Conservation (phyloP, 139 green algal species). For the Tetraselmis chui region DNA sequence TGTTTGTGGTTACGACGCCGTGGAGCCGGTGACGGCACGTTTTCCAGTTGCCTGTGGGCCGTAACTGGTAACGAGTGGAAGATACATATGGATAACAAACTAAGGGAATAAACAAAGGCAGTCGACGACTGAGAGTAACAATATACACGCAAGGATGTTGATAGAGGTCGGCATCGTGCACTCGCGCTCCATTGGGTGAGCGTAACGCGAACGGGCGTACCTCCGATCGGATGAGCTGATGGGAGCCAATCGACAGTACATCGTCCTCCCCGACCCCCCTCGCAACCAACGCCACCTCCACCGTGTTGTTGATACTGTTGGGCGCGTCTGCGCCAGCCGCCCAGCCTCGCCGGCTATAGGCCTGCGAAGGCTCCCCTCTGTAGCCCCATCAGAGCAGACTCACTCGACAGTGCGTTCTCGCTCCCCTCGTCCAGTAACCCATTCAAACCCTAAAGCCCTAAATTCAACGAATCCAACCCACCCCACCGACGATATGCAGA, state of each 20-base stretch:
- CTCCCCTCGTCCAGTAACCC: background rate
- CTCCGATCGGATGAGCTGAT: background rate
- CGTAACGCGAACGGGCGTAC: background rate
- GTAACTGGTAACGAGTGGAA: background rate
- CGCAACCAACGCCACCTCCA: background rate
- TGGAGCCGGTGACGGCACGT: background rate
- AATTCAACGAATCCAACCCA: too few relatives aligned
- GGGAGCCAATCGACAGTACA: background rate
- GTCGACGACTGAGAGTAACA: background rate
- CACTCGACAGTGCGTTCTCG: background rate
- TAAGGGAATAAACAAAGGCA: background rate
- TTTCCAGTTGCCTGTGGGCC: background rate
- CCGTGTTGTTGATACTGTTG: background rate
- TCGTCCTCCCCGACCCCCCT: background rate
- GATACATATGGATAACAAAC: background rate
- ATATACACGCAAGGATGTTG: background rate
- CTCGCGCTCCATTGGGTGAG: too few relatives aligned
- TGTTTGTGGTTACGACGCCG: background rate
- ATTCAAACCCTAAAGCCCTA: background rate
- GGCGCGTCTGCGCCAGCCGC: background rate
- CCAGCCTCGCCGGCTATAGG: background rate
- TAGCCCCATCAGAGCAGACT: too few relatives aligned
- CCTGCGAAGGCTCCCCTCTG: background rate
- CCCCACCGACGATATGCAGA: background rate
- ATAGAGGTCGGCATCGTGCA: too few relatives aligned